phyloP scores from a whole-genome alignment of 495 filamentous ascomycete genomes.

The Penicillium nucicola region DNA sequence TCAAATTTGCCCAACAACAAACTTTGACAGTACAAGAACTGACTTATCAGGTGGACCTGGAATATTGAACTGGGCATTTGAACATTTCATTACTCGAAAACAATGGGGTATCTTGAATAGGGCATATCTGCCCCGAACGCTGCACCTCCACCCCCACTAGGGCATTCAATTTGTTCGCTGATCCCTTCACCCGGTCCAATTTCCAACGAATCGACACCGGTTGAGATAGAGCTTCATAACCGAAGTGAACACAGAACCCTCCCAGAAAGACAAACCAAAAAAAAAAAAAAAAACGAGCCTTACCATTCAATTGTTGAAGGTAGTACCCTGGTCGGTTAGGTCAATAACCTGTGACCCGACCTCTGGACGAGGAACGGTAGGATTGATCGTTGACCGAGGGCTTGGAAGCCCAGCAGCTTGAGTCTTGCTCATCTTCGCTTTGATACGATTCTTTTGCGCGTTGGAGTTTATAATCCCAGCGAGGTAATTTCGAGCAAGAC shows the following conservation, averaged over 20 bases:
- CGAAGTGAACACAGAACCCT: too few relatives aligned
- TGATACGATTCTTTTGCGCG: conserved; percentile 25
- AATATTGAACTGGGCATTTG: too few relatives aligned
- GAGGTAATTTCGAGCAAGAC: conserved; percentile 53
- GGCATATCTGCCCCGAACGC: not conserved
- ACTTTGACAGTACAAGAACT: too few relatives aligned
- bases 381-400: not conserved
- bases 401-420: not conserved
- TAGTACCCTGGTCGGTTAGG: too few relatives aligned
- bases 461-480: conserved; percentile 50
- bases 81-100: not conserved
- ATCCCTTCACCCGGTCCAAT: too few relatives aligned
- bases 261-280: not conserved
- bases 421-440: not conserved
- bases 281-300: not conserved
- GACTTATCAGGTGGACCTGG: too few relatives aligned
- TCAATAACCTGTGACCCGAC: too few relatives aligned
- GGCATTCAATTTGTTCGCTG: too few relatives aligned
- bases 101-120: not conserved
- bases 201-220: not conserved
- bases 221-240: too few relatives aligned
- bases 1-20: too few relatives aligned
- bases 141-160: not conserved
- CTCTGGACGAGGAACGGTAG: too few relatives aligned
- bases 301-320: too few relatives aligned